These are phyloP conservation scores for Solanum megistacrolobum DNA, from an alignment of 257 asterid species.

Conservation along the genomic window DNA sequence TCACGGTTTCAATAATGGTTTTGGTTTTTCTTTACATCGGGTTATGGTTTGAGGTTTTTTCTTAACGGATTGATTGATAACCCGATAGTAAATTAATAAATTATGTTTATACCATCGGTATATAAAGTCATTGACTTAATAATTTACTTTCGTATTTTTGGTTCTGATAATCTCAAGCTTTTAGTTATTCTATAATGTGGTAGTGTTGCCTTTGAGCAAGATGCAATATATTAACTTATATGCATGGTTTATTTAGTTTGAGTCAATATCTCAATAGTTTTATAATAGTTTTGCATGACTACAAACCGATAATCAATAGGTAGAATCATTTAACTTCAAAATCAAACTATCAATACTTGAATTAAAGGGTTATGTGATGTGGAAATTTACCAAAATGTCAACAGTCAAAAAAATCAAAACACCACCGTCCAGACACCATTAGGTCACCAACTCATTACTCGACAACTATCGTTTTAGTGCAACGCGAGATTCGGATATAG, in stretches of 20 bases:
- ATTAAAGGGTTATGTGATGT: not conserved
- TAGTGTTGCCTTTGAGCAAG: too few relatives aligned
- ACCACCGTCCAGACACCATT: not conserved
- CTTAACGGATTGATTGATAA: not conserved
- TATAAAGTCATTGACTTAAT: not conserved
- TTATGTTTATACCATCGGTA: not conserved
- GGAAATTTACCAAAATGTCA: not conserved
- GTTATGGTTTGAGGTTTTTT: too few relatives aligned
- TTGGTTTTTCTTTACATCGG: not conserved
- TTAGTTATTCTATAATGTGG: not conserved
- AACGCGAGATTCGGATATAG: too few relatives aligned
- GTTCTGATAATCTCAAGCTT: not conserved
- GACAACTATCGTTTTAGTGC: too few relatives aligned
- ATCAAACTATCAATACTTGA: not conserved
- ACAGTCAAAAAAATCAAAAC: too few relatives aligned
- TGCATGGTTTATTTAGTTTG: too few relatives aligned
- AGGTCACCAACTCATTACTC: not conserved
- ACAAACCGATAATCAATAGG: too few relatives aligned
- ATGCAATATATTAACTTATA: not conserved
- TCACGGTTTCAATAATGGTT: too few relatives aligned
- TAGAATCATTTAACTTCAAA: not conserved
- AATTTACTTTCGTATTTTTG: too few relatives aligned
- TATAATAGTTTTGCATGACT: not conserved
- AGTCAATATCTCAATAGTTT: not conserved
- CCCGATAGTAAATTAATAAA: too few relatives aligned